Percentiles rank a stretch among this genome's conserved stretches.
phyloP scores from a whole-genome alignment of 345 rosid species.

The Populus pruinosa region DNA sequence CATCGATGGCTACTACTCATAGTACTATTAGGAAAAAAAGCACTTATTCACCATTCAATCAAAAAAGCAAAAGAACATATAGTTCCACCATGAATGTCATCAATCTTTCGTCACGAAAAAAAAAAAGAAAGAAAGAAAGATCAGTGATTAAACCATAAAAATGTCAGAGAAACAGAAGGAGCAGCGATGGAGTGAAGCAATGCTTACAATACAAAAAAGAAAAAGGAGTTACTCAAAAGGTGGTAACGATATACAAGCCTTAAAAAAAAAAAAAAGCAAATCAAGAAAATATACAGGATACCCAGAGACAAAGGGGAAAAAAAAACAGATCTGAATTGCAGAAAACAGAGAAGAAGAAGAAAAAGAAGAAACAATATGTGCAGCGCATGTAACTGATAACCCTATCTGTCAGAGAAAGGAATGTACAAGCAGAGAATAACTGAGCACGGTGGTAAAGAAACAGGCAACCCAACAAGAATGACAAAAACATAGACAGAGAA shows the following conservation, averaged over 20 bases:
- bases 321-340: background rate
- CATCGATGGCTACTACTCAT: background rate
- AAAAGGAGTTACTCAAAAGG: background rate
- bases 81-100: background rate
- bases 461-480: background rate
- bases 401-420: background rate
- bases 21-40: background rate
- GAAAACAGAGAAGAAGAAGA: background rate
- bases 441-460: background rate
- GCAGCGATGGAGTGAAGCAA: background rate
- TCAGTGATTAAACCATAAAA: background rate
- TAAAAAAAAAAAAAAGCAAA: background rate
- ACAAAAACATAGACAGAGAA: background rate
- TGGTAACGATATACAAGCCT: background rate
- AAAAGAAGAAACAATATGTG: background rate
- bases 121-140: background rate
- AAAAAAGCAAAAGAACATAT: background rate
- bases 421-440: background rate
- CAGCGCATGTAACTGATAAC: background rate
- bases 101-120: background rate
- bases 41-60: background rate
- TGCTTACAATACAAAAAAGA: background rate
- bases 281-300: background rate
- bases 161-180: background rate
- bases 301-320: background rate